These are phyloP conservation scores for Paraglomus occultum DNA, from an alignment of 192 early-diverging fungal genomes.

Conservation along the genomic window DNA sequence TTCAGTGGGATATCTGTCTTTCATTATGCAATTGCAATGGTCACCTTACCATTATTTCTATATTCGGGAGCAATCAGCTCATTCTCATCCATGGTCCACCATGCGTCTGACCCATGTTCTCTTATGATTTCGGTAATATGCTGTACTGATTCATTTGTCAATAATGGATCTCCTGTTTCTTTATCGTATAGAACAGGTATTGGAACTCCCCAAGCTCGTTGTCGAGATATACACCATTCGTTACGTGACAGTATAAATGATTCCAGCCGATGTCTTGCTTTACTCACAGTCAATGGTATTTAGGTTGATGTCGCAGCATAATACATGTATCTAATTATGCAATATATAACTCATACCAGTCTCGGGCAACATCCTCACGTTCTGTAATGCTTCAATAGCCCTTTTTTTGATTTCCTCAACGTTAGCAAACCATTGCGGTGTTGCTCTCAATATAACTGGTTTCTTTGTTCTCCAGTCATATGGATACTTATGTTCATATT, in stretches of 20 bases:
- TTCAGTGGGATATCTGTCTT: not conserved
- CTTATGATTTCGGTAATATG: conserved; percentile 62
- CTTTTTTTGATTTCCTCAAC: conserved; percentile 59
- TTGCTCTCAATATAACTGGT: conserved; percentile 77
- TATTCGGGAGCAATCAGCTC: conserved; percentile 59
- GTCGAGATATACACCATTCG: conserved; percentile 85
- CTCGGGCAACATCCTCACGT: conserved; percentile 61
- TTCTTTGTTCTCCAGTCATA: conserved; percentile 85
- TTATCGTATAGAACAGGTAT: conserved; percentile 73
- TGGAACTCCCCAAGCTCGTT: conserved; percentile 80
- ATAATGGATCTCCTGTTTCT: conserved; percentile 57
- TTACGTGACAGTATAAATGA: conserved; percentile 64
- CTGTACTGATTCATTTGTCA: conserved; percentile 61
- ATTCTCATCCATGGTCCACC: conserved; percentile 70
- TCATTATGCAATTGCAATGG: not conserved
- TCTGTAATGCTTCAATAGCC: conserved; percentile 54
- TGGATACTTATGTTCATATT: conserved; percentile 71
- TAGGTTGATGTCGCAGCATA: no score
- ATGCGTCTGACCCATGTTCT: conserved; percentile 60
- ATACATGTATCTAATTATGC: not conserved
- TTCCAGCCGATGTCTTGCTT: conserved; percentile 49
- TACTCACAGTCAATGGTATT: not conserved
- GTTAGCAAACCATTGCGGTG: conserved; percentile 83
- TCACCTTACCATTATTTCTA: conserved; percentile 45
- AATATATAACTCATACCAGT: conserved; percentile 34